A percentile compares a stretch with the other conserved stretches of the same genome.
phyloP scores from a whole-genome alignment of 805 yeast species.

The Cyberlindnera mrakii region DNA sequence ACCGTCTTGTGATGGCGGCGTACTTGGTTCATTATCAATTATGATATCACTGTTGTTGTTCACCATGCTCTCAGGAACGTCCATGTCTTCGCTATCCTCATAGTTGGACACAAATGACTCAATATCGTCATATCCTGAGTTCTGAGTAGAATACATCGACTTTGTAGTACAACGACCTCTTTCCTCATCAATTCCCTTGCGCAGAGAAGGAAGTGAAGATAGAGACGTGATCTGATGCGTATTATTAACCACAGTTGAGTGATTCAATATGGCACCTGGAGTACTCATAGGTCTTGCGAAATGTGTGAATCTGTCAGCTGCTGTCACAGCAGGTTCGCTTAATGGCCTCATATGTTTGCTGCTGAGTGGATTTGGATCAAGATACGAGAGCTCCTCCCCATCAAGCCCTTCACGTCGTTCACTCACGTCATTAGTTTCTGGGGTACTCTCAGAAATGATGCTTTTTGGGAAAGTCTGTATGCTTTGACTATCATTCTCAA shows the following conservation, averaged over 20 bases:
- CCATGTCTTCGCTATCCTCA: conserved; percentile 13
- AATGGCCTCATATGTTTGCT: no score
- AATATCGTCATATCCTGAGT: conserved; percentile 17
- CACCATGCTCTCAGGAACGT: conserved; percentile 7
- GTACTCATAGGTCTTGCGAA: no score
- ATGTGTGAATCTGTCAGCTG: no score
- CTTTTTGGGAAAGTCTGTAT: conserved; percentile 13
- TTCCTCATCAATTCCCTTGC: neutral
- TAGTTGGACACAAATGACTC: conserved; percentile 24
- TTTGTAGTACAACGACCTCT: conserved; percentile 1
- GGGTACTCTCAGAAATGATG: conserved; percentile 15
- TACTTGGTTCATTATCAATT: conserved; percentile 18
- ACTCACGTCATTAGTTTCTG: neutral
- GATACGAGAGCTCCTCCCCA: no score
- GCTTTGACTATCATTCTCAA: conserved; percentile 12
- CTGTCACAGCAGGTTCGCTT: no score
- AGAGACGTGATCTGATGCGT: no score
- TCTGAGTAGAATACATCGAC: neutral
- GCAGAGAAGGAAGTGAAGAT: no score
- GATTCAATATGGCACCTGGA: no score
- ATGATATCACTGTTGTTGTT: conserved; percentile 8
- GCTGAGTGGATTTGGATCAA: no score
- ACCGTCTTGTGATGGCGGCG: conserved; percentile 20
- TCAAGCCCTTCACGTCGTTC: no score
- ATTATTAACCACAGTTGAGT: no score